phyloP scores from a whole-genome alignment of 345 rosid species.

The Rhodomyrtus tomentosa region DNA sequence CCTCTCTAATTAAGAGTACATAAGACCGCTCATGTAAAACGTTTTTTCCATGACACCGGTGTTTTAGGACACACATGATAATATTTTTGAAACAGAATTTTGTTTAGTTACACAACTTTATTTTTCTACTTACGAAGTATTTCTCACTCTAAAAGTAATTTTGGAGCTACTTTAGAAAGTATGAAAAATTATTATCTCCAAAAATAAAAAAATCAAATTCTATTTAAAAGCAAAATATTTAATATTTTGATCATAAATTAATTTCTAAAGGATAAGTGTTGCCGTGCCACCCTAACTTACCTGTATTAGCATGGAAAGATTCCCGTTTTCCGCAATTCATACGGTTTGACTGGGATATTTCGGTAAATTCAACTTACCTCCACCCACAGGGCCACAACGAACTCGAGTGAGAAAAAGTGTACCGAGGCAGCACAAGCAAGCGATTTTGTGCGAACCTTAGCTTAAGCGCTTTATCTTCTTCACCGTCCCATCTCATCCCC shows the following conservation, averaged over 20 bases:
- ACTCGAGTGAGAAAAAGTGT: not conserved
- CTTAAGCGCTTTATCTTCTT: not conserved
- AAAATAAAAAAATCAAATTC: no score
- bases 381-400: not conserved
- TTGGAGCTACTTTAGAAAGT: no score
- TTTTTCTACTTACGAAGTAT: no score
- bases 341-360: not conserved
- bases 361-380: not conserved
- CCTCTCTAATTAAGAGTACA: not conserved
- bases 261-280: no score
- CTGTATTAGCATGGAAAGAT: no score
- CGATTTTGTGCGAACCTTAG: not conserved
- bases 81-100: rapidly evolving
- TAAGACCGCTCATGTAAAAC: not conserved
- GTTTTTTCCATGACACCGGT: no score
- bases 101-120: rapidly evolving
- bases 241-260: no score
- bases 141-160: no score
- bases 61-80: no score
- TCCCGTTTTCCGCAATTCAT: not conserved
- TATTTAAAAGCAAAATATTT: no score
- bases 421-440: not conserved
- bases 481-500: not conserved
- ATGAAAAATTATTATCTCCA: no score
- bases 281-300: no score